Conservation (phyloP, 2,329 filamentous ascomycete species). For the Fonsecaea pugnacius region DNA sequence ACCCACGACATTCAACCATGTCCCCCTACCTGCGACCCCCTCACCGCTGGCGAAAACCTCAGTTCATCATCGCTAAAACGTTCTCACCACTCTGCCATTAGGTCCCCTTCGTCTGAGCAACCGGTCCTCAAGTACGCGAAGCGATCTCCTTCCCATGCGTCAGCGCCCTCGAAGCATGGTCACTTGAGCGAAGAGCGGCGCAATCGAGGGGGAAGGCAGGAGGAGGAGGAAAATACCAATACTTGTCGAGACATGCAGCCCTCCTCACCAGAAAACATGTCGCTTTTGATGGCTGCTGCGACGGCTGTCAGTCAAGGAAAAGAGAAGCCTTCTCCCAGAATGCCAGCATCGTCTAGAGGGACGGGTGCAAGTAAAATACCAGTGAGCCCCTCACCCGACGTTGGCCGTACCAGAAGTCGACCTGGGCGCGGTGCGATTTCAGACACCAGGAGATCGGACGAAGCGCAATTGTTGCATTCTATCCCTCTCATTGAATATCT, state of each 20-base stretch:
- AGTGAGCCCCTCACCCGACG: constrained; percentile 22
- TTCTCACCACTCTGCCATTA: constrained; percentile 11
- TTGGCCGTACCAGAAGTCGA: constrained; percentile 5
- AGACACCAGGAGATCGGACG: constrained; percentile 52
- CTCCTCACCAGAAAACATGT: constrained; percentile 5
- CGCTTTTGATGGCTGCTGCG: constrained; percentile 25
- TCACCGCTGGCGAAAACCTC: constrained; percentile 2
- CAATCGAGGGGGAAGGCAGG: constrained; percentile 23
- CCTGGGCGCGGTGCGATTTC: constrained; percentile 55
- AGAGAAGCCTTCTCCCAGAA: constrained; percentile 17
- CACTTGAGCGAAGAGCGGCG: constrained; percentile 10
- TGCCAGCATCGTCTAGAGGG: constrained; percentile 4
- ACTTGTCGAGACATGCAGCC: not conserved
- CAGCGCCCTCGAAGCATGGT: constrained; percentile 3
- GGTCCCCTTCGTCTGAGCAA: constrained; percentile 18
- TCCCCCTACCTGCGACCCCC: not conserved
- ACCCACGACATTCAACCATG: constrained; percentile 10
- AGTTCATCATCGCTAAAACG: constrained; percentile 24
- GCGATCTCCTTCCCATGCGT: constrained; percentile 9
- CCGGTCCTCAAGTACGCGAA: constrained; percentile 23
- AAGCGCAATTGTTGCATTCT: constrained; percentile 62
- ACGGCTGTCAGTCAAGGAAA: constrained; percentile 15
- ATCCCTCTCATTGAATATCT: constrained; percentile 73
- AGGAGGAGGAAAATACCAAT: constrained; percentile 13
- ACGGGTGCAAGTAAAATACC: constrained; percentile 22